A percentile compares a stretch with the other conserved stretches of the same genome.
Evolutionary conservation across 2,329 filamentous ascomycete genomes (phyloP).

Genomic region (Fusarium fracticaudum): DNA sequence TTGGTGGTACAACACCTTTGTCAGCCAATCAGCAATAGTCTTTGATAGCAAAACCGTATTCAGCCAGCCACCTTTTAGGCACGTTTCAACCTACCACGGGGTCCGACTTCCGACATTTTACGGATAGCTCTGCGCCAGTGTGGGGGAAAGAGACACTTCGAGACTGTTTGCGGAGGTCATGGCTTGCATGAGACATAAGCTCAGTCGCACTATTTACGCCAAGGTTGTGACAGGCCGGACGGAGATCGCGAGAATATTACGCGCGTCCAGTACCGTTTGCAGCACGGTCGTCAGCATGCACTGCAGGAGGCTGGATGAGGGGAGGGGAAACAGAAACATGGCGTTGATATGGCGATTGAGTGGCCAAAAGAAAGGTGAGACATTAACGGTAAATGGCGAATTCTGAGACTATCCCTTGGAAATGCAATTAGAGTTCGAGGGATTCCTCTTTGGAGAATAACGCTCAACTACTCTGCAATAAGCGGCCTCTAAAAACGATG

Average conservation of each 20-base stretch:
- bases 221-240: neutral
- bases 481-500: neutral
- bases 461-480: neutral
- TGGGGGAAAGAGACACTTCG: neutral
- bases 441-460: neutral
- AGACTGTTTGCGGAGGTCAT: slow-evolving; percentile 4
- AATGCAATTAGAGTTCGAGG: neutral
- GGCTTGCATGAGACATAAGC: neutral
- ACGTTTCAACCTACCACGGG: neutral
- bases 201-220: neutral
- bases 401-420: neutral
- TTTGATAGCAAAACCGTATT: neutral
- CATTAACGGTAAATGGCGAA: neutral
- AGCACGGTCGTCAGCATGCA: neutral
- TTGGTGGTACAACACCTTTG: neutral
- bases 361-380: neutral
- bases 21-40: neutral
- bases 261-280: neutral
- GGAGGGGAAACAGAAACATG: neutral
- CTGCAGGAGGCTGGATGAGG: neutral
- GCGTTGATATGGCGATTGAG: neutral
- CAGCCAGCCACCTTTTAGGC: slow-evolving; percentile 1
- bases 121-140: neutral
- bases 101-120: neutral
- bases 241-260: neutral